Conservation (phyloP, 2,329 filamentous ascomycete genomes). For the Cordyceps pruinosa region DNA sequence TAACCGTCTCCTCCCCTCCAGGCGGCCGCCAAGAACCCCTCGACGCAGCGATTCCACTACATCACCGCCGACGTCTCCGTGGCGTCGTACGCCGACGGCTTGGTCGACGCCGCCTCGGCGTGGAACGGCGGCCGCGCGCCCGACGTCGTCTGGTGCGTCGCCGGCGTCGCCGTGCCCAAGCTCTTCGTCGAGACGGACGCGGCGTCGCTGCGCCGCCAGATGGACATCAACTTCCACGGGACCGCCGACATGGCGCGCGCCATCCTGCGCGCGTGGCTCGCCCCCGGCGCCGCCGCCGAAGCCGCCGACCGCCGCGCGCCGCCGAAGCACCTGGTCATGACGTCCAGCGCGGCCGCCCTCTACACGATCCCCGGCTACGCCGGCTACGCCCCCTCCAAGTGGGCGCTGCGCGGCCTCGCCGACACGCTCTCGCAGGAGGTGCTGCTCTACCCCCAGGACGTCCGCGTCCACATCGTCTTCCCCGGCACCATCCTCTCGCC, state of each 20-base stretch:
- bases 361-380: constrained; percentile 74
- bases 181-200: constrained; percentile 72
- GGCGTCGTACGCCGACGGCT: constrained; percentile 58
- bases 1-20: constrained; percentile 25
- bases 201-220: constrained; percentile 62
- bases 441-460: constrained; percentile 74
- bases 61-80: constrained; percentile 77
- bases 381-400: constrained; percentile 78
- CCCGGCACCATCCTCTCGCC: constrained; percentile 78
- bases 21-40: constrained; percentile 57
- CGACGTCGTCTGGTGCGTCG: constrained; percentile 88
- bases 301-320: constrained; percentile 26
- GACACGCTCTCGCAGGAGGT: constrained; percentile 82
- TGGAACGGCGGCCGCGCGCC: constrained; percentile 73
- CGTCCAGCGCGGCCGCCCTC: constrained; percentile 68
- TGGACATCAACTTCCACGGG: constrained; percentile 91
- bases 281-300: constrained; percentile 35
- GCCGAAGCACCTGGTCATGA: constrained; percentile 79
- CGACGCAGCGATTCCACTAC: constrained; percentile 70
- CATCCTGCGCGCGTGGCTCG: constrained; percentile 68
- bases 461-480: constrained; percentile 75
- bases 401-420: constrained; percentile 73
- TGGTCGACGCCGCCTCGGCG: constrained; percentile 63
- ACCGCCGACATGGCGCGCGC: constrained; percentile 80
- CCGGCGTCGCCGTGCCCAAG: constrained; percentile 65